Evolutionary conservation across 2,329 filamentous ascomycete genomes (phyloP), one percentile per base, ranked within the genome.

Genomic region (Penicillium oxalicum): DNA sequence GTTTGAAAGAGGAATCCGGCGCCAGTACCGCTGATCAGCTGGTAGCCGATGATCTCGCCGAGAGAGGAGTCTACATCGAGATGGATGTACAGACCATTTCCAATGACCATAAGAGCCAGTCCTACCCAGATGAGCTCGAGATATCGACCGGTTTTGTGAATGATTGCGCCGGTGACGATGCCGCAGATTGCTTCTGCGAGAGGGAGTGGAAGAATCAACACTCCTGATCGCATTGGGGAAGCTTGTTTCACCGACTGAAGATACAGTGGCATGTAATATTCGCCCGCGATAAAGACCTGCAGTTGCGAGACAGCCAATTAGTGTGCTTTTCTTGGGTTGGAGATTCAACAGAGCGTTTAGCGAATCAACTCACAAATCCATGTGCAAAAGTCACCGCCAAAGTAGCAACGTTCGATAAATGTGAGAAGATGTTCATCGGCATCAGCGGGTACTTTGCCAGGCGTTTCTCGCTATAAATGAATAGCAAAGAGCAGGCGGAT

Each of bases 231-330:
- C 32, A 86, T 69, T 0, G 84, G 81, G 0, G 76, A 75, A 1
- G 79, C 80, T 44, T 76, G 76, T 2, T 83, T 76, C 0, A 84
- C 84, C 2, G 82, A 77, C 62, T 91, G 87, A 46, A 88, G 83
- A 67, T 84, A 90, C 0, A 89, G 74, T 0, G 87, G 87, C 26
- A 89, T 72, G 59, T 86, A 90, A 66, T 87, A 90, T 43, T 82
- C 79, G 1, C 75, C 75, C 0, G 77, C 80, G 36, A 86, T 83
- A 64, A 85, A 86, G 32, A 81, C 77, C 59, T 82, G 71, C 48
- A 61, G 70, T 25, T 9, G 9, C 5, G 13, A 33, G 26, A 47
- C 41, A 18, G 9, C 24, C 27, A 13, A 3, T 7, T 3, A 9
- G 18, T 3, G n/a, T 18, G 8, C 11, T 9, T 7, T 18, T 24